These are phyloP conservation scores for Onygenales sp. DNA, from an alignment of 2,329 filamentous ascomycete genomes.

Conservation along the genomic window DNA sequence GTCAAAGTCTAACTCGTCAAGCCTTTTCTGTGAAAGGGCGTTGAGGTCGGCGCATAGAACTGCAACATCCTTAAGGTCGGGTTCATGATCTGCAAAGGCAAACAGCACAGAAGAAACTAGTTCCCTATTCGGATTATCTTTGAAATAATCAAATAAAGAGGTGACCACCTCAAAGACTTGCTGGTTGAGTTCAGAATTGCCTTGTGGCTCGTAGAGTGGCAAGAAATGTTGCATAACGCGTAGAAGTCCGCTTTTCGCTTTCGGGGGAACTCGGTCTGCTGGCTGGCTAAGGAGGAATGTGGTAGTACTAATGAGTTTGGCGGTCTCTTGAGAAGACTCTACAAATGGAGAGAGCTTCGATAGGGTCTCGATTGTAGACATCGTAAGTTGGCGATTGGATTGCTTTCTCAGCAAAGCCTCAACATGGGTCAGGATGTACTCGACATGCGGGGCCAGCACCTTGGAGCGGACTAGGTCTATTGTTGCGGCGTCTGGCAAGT, in stretches of 20 bases:
- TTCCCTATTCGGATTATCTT: slow-evolving; percentile 65
- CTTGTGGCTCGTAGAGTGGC: slow-evolving; percentile 49
- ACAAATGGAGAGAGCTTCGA: slow-evolving; percentile 67
- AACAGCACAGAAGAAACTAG: slow-evolving; percentile 64
- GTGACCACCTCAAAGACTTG: slow-evolving; percentile 66
- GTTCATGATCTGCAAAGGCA: slow-evolving; percentile 58
- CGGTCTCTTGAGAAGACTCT: slow-evolving; percentile 52
- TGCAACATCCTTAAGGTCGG: slow-evolving; percentile 54
- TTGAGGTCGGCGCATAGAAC: slow-evolving; percentile 70
- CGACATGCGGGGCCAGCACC: slow-evolving; percentile 49
- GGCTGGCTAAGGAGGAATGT: slow-evolving; percentile 77
- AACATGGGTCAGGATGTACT: slow-evolving; percentile 50
- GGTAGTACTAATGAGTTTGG: slow-evolving; percentile 69
- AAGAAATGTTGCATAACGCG: slow-evolving; percentile 75
- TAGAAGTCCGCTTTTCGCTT: slow-evolving; percentile 71
- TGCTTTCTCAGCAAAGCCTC: slow-evolving; percentile 46
- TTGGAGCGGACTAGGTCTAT: slow-evolving; percentile 25
- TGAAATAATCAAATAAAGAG: slow-evolving; percentile 83
- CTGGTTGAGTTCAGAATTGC: slow-evolving; percentile 49
- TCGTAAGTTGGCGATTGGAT: slow-evolving; percentile 64
- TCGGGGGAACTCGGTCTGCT: slow-evolving; percentile 70
- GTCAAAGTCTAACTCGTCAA: slow-evolving; percentile 86
- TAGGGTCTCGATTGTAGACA: slow-evolving; percentile 68
- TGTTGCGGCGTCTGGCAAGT: slow-evolving; percentile 27
- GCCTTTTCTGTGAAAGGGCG: slow-evolving; percentile 58